Evolutionary conservation across 192 early-diverging fungal species (phyloP), one percentile per base, ranked within the genome.

Genomic region (Haplosporangium gracile): DNA sequence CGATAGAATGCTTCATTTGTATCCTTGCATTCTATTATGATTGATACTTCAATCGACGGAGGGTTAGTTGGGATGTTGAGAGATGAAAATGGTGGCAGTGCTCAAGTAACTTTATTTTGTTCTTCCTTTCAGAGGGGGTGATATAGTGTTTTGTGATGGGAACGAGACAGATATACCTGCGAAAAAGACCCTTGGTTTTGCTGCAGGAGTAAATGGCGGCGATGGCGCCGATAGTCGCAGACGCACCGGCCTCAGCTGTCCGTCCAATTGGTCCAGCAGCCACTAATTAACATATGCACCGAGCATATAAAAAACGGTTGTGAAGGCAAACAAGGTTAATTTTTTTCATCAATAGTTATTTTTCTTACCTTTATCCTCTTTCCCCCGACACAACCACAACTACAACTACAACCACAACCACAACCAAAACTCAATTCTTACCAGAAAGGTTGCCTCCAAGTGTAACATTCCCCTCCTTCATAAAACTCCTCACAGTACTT

Each of bases 201-300:
- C 95, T 91, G 86, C 98, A 99, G 39, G 96, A 97, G 80, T 96
- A 97, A 47, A 98, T 95, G 22, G 98, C 96, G 5, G 98, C 96
- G 16, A 96, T 82, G 51, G 95, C 93, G 51, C 92, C 88, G 32
- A 93, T 73, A 26, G 85, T 89, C 22, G 90, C 91, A 9, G 96
- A 92, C 5, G 94, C 96, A 60, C 93, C 94, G 13, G 95, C 96
- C 88, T 99, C 98, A 9, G 96, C 96, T 40, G 91, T 93, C 78
- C 97, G 90, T 40, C 98, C 97, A 78, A 95, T 92, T 16, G 96
- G 96, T 20, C 97, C 97, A 53, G 97, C 97, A 51, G 96, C 95
- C 34, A 97, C 96, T 88, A 79, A 26, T 53, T 18, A 22, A 24
- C 38, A 49, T 0, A 22, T 22, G 5, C 2, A 51, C 16, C 16